A percentile compares a stretch with the other conserved stretches of the same genome.
Conservation (phyloP, 441 rosid species). For the Aleurites moluccanus region DNA sequence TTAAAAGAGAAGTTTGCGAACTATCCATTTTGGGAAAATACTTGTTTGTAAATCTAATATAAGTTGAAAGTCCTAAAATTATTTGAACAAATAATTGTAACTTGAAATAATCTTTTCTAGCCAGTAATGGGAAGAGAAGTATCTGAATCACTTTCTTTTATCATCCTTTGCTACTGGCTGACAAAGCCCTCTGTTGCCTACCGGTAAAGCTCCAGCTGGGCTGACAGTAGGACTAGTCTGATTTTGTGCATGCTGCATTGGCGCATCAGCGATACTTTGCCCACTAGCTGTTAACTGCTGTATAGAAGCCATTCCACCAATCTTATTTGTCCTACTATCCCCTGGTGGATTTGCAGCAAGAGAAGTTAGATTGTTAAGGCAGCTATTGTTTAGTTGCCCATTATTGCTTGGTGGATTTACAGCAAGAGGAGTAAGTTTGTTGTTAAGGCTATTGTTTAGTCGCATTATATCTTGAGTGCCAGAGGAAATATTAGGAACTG, state of each 20-base stretch:
- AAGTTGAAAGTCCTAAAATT: constrained; percentile 8
- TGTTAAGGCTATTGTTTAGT: constrained; percentile 35
- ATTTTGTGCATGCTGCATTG: constrained; percentile 34
- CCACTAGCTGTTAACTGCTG: constrained; percentile 24
- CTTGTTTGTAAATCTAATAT: constrained; percentile 7
- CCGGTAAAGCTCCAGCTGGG: constrained; percentile 30
- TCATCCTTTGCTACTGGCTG: constrained; percentile 31
- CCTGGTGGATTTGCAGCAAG: constrained; percentile 36
- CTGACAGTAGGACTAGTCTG: constrained; percentile 24
- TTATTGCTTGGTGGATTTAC: constrained; percentile 37
- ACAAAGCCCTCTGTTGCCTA: constrained; percentile 36
- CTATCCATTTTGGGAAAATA: not conserved
- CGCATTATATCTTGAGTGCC: constrained; percentile 42
- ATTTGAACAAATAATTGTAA: constrained; percentile 2
- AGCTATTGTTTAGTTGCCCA: constrained; percentile 40
- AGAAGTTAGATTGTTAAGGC: constrained; percentile 34
- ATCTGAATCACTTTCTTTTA: constrained; percentile 23
- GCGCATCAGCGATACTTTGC: not conserved
- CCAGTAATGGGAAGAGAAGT: not conserved
- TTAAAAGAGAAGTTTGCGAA: not conserved
- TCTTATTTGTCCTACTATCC: constrained; percentile 31
- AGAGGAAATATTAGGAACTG: constrained; percentile 42
- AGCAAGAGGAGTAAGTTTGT: constrained; percentile 32
- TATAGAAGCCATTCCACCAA: constrained; percentile 29
- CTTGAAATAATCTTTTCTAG: not conserved